Base-by-base conservation (phyloP, 148 eudicot species). In the Spergularia marina region DNA sequence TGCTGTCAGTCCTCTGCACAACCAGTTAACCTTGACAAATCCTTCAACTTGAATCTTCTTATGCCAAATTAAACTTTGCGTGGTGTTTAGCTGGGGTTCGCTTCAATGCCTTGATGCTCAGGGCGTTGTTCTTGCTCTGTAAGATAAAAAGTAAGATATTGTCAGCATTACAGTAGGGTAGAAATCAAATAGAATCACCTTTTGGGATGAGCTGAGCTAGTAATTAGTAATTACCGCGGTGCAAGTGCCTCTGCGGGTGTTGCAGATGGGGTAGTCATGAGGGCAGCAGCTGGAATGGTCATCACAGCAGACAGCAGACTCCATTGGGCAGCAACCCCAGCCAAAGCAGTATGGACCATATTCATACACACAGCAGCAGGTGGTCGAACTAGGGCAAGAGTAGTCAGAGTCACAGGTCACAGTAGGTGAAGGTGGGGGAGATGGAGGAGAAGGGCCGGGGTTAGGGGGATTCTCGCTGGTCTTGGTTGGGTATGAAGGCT, bases 311-410 rank as follows among this genome's bases (percentile, higher is more conserved):
- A 89, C 84, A 67, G 98, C 96, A 17, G 91, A 74, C 75, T 88
- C 90, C 18, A 86, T 65, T 30, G 94, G 96, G 81, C 98, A 91
- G 75, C 96, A 93, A 41, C 94, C 96, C 98, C 96, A 91, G n/a
- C 77, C 90, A 39, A 89, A 88, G 88, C 98, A 93, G 78, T 65
- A 84, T n/a, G 79, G 62, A 4, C 88, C 90, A 60, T 70, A 91
- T 66, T 86, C 77, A 58, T 82, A 91, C 57, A 88, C 71, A 54
- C 98, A 93, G 71, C 98, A 93, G 82, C 98, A 93, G 18, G 98
- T 91, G 83, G 72, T 87, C 14, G 78, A 76, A 62, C 79, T 86
- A 0, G 88, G 76, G 80, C 98, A 93, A 0, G 85, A 64, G 80
- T 79, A 86, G 86, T 90, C 89, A 0, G 79, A 65, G 39, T 91